phyloP scores from a whole-genome alignment of 202 grass and related monocot genomes.

The Hordeum pubiflorum region DNA sequence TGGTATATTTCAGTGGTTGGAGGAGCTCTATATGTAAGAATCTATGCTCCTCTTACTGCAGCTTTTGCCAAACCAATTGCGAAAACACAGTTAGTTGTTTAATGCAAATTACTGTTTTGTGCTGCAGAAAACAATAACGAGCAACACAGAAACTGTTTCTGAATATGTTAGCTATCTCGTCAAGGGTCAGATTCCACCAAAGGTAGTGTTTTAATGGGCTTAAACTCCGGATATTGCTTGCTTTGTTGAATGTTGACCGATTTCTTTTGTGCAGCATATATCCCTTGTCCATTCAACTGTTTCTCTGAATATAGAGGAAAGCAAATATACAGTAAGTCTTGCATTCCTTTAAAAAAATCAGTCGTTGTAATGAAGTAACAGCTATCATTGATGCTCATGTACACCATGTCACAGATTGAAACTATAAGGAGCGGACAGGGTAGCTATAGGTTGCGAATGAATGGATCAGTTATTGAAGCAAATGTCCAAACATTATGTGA shows the following conservation, averaged over 20 bases:
- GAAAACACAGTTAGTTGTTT: conserved; percentile 10
- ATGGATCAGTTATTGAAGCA: conserved; percentile 57
- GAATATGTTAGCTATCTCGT: conserved; percentile 74
- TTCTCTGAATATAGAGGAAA: conserved; percentile 74
- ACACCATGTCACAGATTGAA: conserved; percentile 41
- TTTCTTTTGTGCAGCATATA: conserved; percentile 62
- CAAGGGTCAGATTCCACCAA: conserved; percentile 82
- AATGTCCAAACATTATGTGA: conserved; percentile 70
- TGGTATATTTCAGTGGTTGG: conserved; percentile 77
- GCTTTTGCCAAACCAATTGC: neutral
- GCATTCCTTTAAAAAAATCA: neutral
- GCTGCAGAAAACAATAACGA: conserved; percentile 64
- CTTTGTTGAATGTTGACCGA: conserved; percentile 8
- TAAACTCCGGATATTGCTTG: conserved; percentile 11
- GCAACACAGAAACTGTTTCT: conserved; percentile 52
- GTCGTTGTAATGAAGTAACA: neutral
- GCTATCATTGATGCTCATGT: neutral
- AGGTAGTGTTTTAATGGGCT: conserved; percentile 39
- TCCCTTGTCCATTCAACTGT: conserved; percentile 65
- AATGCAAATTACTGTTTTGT: conserved; percentile 21
- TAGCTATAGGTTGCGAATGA: conserved; percentile 63
- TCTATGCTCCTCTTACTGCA: neutral
- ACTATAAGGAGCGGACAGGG: conserved; percentile 48
- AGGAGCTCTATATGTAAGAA: conserved; percentile 69
- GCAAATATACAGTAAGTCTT: conserved; percentile 65